A percentile compares a stretch with the other conserved stretches of the same genome.
phyloP scores from a whole-genome alignment of 2,329 filamentous ascomycete species.

The Monilinia vaccinii-corymbosi region DNA sequence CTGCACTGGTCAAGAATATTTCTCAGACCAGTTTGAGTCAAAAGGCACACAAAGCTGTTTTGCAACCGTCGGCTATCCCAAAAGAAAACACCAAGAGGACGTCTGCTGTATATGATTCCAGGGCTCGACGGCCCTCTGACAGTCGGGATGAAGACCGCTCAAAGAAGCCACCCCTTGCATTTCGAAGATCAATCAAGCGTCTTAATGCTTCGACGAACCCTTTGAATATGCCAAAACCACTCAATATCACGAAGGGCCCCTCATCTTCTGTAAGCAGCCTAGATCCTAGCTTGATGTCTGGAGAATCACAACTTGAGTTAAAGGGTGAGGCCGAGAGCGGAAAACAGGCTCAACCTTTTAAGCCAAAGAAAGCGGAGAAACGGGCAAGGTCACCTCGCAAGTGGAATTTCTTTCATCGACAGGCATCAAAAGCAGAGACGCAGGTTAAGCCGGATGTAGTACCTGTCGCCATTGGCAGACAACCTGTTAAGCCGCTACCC shows the following conservation, averaged over 20 bases:
- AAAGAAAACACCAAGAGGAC: conserved; percentile 25
- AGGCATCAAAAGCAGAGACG: conserved; percentile 34
- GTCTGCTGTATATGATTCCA: conserved; percentile 13
- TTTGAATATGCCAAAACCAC: conserved; percentile 45
- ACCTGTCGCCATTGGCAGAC: conserved; percentile 38
- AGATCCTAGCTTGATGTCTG: conserved; percentile 48
- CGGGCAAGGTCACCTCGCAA: conserved; percentile 44
- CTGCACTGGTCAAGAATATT: conserved; percentile 35
- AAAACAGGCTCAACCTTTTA: conserved; percentile 16
- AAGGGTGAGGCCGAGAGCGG: conserved; percentile 32
- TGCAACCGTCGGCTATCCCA: conserved; percentile 48
- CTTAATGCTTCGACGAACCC: conserved; percentile 37
- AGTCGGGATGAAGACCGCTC: conserved; percentile 46
- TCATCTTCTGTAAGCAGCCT: conserved; percentile 47
- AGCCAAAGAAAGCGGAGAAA: conserved; percentile 48
- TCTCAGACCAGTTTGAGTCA: conserved; percentile 20
- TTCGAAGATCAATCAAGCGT: conserved; percentile 46
- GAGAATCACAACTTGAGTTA: conserved; percentile 40
- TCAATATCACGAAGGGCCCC: conserved; percentile 36
- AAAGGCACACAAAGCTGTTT: conserved; percentile 35
- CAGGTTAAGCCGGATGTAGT: conserved; percentile 34
- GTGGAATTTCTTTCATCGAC: conserved; percentile 55
- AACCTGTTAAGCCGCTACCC: conserved; percentile 38
- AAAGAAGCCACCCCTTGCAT: conserved; percentile 44
- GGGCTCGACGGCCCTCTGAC: conserved; percentile 37